These are phyloP conservation scores for Magnaporthiopsis incrustans DNA, from an alignment of 2,329 filamentous ascomycete species.

Conservation along the genomic window DNA sequence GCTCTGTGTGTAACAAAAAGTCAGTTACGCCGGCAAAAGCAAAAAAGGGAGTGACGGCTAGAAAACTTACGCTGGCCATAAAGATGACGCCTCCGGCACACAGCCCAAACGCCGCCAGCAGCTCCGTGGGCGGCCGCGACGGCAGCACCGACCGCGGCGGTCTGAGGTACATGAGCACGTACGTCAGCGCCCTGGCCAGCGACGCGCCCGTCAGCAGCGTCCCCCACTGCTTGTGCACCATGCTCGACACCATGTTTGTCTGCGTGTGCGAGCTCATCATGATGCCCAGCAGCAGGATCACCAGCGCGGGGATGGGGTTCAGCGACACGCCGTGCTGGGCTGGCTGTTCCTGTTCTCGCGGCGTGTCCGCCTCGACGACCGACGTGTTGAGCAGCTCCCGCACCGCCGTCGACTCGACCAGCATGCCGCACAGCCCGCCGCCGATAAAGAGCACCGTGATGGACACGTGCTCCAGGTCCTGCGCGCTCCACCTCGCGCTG, in stretches of 20 bases:
- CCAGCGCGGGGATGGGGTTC: constrained; percentile 80
- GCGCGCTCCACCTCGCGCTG: constrained; percentile 53
- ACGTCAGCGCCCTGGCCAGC: constrained; percentile 69
- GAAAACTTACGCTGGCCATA: constrained; percentile 71
- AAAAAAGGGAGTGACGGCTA: neutral
- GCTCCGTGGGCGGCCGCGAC: constrained; percentile 79
- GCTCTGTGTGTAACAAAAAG: constrained; percentile 37
- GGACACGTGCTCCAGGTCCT: constrained; percentile 84
- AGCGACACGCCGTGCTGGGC: constrained; percentile 65
- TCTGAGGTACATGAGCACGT: constrained; percentile 69
- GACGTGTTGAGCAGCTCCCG: constrained; percentile 57
- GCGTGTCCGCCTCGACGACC: constrained; percentile 27
- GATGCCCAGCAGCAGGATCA: constrained; percentile 79
- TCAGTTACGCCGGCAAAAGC: neutral
- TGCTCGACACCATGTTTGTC: constrained; percentile 71
- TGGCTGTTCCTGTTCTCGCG: constrained; percentile 31
- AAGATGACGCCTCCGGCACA: constrained; percentile 85
- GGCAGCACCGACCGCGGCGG: constrained; percentile 75
- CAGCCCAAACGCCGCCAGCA: constrained; percentile 80
- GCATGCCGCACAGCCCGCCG: constrained; percentile 79
- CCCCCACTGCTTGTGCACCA: constrained; percentile 94
- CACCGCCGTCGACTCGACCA: constrained; percentile 67
- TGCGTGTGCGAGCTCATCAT: constrained; percentile 97
- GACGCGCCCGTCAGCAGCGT: constrained; percentile 74
- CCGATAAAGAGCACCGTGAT: constrained; percentile 93